A percentile compares a stretch with the other conserved stretches of the same genome.
phyloP scores from a whole-genome alignment of 108 stramenopile genomes.

The Nannochloropsis gaditana region DNA sequence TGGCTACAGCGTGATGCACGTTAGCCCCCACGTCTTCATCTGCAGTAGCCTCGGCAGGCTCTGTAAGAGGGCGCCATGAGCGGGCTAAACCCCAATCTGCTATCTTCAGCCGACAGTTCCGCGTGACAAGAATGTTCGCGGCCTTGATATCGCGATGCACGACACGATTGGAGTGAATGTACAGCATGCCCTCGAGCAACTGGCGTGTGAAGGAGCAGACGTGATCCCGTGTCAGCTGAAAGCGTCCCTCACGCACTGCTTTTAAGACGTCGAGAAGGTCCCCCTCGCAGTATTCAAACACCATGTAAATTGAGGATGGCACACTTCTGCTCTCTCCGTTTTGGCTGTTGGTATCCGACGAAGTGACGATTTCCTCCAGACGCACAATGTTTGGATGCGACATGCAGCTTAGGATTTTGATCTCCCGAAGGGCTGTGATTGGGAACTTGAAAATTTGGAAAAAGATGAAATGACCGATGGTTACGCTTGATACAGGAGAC shows the following conservation, averaged over 20 bases:
- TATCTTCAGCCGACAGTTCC: conserved; percentile 50
- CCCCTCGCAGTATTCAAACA: not conserved
- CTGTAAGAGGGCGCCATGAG: not conserved
- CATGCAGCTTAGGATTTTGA: conserved; percentile 12
- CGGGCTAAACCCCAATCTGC: conserved; percentile 51
- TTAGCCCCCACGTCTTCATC: not conserved
- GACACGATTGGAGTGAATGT: conserved; percentile 80
- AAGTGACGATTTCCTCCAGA: conserved; percentile 17
- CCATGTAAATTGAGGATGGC: conserved; percentile 6
- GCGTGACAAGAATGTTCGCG: conserved; percentile 47
- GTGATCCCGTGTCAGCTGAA: not conserved
- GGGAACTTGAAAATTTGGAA: not conserved
- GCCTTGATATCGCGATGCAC: conserved; percentile 92
- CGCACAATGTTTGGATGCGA: not conserved
- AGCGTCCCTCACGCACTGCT: not conserved
- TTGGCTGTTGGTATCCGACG: not conserved
- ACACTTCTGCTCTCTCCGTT: not conserved
- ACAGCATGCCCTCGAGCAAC: conserved; percentile 73
- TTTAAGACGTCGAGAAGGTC: not conserved
- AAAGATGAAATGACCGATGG: no score
- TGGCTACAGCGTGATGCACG: not conserved
- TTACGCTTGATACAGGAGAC: no score
- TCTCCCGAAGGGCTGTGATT: not conserved
- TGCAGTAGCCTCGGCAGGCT: not conserved
- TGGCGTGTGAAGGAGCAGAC: conserved; percentile 55